Evolutionary conservation across 163 green algal genomes (phyloP), one percentile per base, ranked within the genome.

Genomic region (Chlamydomonas reinhardtii): DNA sequence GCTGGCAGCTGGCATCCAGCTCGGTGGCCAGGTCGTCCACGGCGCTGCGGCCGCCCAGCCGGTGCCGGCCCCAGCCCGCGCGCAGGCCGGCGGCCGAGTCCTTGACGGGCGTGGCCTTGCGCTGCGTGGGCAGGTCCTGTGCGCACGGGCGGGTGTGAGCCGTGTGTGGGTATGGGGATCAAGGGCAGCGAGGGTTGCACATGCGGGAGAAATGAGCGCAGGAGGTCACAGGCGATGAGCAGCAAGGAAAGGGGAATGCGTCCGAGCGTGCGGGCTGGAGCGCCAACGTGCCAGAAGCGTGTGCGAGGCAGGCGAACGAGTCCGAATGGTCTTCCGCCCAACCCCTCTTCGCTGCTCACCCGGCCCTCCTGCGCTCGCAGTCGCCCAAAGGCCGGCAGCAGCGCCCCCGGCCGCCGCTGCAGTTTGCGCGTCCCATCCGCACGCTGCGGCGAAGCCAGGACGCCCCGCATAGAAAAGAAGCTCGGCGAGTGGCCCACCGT

Each of bases 61-160:
- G 48, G 56, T 77, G 68, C 52, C 79, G 35, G 12, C 68, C 79
- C 52, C 34, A 62, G 14, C 31, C 48, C 19, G 31, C 52, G n/a
- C 32, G 32, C 32, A 85, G 9, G 24, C 32, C 27, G 1, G 54
- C 5, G 29, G 24, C 39, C 20, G 31, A 4, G 17, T 85, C 79
- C 79, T 85, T 85, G 48, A 85, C 72, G 12, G 79, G 79, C 25
- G 79, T 85, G 12, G 79, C 79, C 39, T 75, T 68, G 14, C 79
- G 79, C 25, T 31, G 6, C 1, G 11, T 17, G 22, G 79, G 79
- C 22, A 69, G 31, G 22, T 77, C 68, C 79, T 85, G 68, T n/a
- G n/a, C n/a, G n/a, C n/a, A n/a, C n/a, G n/a, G n/a, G n/a, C n/a
- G n/a, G n/a, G n/a, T n/a, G n/a, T n/a, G n/a, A n/a, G n/a, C n/a